These are phyloP conservation scores for Camptophora hylomeconis DNA, from an alignment of 2,329 filamentous ascomycete genomes.

Conservation along the genomic window DNA sequence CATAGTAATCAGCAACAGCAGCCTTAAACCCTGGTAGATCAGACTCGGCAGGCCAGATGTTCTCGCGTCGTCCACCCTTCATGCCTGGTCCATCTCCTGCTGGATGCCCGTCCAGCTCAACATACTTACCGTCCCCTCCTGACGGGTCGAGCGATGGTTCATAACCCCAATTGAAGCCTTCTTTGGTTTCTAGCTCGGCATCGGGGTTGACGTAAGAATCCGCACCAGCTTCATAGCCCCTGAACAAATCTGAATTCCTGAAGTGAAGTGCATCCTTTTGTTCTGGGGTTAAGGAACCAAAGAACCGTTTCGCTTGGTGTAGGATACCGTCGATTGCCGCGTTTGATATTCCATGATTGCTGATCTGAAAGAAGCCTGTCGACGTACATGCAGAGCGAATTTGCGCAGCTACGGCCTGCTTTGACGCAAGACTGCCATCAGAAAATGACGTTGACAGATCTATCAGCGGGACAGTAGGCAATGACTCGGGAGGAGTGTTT, in stretches of 20 bases:
- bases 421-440: constrained; percentile 4
- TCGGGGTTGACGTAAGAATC: constrained; percentile 15
- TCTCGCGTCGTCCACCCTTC: too few species aligned
- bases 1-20: constrained; percentile 35
- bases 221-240: constrained; percentile 15
- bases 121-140: constrained; percentile 12
- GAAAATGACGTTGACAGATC: constrained; percentile 14
- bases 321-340: constrained; percentile 30
- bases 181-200: constrained; percentile 13
- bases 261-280: constrained; percentile 9
- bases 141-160: constrained; percentile 14
- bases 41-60: constrained; percentile 15
- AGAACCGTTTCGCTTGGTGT: constrained; percentile 33
- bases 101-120: constrained; percentile 14
- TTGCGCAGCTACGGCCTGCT: constrained; percentile 20
- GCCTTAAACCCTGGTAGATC: constrained; percentile 31
- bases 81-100: constrained; percentile 4
- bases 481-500: constrained; percentile 3
- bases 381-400: constrained; percentile 32
- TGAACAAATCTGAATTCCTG: constrained; percentile 9
- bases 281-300: constrained; percentile 20
- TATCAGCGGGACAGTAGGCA: constrained; percentile 15
- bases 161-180: constrained; percentile 19
- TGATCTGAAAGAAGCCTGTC: constrained; percentile 43
- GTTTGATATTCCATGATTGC: constrained; percentile 34